Evolutionary conservation across 2,329 filamentous ascomycete species (phyloP).

Genomic region (Colletotrichum endophyticum): DNA sequence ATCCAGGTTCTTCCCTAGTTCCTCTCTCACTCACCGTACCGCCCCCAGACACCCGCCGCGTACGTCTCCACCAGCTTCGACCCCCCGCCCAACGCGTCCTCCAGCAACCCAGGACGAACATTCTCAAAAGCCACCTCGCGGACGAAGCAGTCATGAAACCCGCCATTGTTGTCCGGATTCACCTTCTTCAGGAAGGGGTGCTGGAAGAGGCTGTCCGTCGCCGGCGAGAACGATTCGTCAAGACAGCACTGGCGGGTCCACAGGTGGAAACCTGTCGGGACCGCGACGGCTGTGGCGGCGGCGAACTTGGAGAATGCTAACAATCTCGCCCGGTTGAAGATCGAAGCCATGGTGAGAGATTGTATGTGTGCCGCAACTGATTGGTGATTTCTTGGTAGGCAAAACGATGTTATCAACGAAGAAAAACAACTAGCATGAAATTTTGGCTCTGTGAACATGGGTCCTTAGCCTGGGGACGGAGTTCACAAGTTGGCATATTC

Average conservation of each 20-base stretch:
- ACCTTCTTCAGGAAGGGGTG: neutral
- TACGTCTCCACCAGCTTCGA: constrained; percentile 14
- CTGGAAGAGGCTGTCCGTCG: neutral
- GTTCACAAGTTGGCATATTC: neutral
- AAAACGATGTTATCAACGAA: neutral
- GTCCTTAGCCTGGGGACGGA: neutral
- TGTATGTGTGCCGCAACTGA: too few species aligned
- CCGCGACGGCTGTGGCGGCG: neutral
- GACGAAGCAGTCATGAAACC: constrained; percentile 5
- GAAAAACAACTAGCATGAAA: neutral
- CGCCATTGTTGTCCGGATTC: neutral
- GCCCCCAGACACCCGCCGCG: constrained; percentile 13
- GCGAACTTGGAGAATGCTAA: neutral
- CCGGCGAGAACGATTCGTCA: constrained; percentile 4
- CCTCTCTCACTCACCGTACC: constrained; percentile 5
- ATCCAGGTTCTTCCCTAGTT: too few species aligned
- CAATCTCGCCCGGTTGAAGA: neutral
- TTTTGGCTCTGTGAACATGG: neutral
- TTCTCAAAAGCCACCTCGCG: neutral
- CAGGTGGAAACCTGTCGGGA: constrained; percentile 8
- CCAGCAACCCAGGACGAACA: constrained; percentile 9
- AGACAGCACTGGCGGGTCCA: constrained; percentile 17
- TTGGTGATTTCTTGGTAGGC: too few species aligned
- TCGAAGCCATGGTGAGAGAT: neutral
- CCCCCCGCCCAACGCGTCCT: constrained; percentile 6